These are phyloP conservation scores for Rhizopogon rudus DNA, from an alignment of 768 basidiomycete species.

Conservation along the genomic window DNA sequence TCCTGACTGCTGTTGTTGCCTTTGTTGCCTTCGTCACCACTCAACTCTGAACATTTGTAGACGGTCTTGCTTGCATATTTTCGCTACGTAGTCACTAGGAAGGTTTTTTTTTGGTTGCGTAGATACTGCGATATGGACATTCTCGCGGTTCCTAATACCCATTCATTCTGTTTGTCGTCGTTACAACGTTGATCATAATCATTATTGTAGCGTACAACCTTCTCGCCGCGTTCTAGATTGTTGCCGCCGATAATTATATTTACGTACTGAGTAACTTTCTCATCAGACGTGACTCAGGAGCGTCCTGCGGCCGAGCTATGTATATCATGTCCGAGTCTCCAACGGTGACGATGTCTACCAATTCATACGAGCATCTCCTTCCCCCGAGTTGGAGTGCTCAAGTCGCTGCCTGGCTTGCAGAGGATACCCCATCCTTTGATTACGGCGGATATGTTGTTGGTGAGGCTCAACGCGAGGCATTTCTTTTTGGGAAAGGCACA, in stretches of 20 bases:
- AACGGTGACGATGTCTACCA: constrained; percentile 10
- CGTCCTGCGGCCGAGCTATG: too few relatives aligned
- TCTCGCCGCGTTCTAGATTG: background rate
- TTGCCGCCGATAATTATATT: background rate
- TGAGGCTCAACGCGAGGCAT: constrained; percentile 80
- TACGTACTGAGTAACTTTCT: background rate
- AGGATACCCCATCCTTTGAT: constrained; percentile 95
- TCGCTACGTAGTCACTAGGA: background rate
- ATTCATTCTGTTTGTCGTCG: background rate
- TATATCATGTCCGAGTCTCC: too few relatives aligned
- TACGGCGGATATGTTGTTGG: constrained; percentile 97
- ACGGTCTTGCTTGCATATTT: background rate
- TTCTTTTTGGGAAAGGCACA: constrained; percentile 86
- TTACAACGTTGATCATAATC: background rate
- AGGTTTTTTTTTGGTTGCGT: background rate
- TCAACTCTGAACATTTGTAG: constrained; percentile 11
- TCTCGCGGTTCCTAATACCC: background rate
- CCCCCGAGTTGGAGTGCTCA: constrained; percentile 91
- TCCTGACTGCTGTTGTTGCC: constrained; percentile 31
- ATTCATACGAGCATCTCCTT: constrained; percentile 59
- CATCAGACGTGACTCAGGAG: background rate
- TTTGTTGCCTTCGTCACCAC: constrained; percentile 28
- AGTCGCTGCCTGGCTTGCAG: constrained; percentile 77
- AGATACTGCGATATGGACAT: constrained; percentile 1
- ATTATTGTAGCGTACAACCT: background rate